Base-by-base conservation (phyloP, 2,329 filamentous ascomycete species). In the Trichoderma sp. region DNA sequence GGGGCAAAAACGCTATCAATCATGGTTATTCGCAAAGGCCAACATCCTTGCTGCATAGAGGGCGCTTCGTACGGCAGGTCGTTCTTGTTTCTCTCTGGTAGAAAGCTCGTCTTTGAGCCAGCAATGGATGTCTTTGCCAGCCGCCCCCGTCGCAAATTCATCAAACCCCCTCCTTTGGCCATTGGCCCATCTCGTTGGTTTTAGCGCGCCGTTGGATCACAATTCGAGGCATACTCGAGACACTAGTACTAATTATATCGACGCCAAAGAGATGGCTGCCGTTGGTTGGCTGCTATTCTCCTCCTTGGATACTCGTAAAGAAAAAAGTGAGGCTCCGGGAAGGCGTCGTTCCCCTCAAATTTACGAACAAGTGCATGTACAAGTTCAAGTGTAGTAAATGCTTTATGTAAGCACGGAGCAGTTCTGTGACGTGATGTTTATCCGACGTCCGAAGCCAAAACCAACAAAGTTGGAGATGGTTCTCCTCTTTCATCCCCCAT, bases 111-210 rank as follows among this genome's bases (percentile, higher is more conserved):
- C n/a, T 18, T 16, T 59, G 29, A 18, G 38, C 38, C 38, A 41
- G 38, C 38, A 50, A 50, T 38, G 35, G 35, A 38, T 50, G 45
- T 63, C 21, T 63, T 16, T 63, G 53, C 67, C 33, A 45, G 29
- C 33, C 21, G 33, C 29, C 33, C 71, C 63, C 63, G 71, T 68
- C 72, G 64, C 72, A 75, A 69, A 75, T 69, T 33, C 50, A 63
- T 63, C 9, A 33, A 33, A 33, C 35, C 64, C 72, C 72, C 64
- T 31, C 41, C 60, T n/a, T 12, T 18, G 16, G 27, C 11, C 31
- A 29, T 72, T 45, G 59, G 38, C 27, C 45, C 35, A 38, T 68
- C 53, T 21, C n/a, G 33, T 50, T 65, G 35, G 56, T 29, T 38
- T 75, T 75, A 63, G 72, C 72, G 72, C 53, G n/a, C 27, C 31